A percentile compares a stretch with the other conserved stretches of the same genome.
Conservation (phyloP, 2,329 filamentous ascomycete species). For the Venturia oleaginea region DNA sequence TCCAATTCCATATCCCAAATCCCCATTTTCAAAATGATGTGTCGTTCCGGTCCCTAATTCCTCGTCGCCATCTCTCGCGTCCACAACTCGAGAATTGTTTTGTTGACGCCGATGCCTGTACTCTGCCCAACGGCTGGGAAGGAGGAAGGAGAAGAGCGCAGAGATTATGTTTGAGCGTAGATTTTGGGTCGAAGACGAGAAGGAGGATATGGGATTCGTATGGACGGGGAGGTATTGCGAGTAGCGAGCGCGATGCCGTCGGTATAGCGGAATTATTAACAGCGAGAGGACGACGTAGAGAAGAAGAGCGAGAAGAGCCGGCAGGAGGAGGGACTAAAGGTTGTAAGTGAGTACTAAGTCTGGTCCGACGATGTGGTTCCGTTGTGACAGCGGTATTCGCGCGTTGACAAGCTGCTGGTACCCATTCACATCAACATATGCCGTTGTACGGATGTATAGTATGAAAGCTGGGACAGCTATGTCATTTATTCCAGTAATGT, state of each 20-base stretch:
- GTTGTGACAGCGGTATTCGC: background rate
- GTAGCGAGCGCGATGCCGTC: constrained; percentile 36
- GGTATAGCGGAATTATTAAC: constrained; percentile 35
- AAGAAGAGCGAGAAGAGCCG: constrained; percentile 33
- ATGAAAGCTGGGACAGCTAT: background rate
- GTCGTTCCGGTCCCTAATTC: constrained; percentile 25
- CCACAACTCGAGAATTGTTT: constrained; percentile 5
- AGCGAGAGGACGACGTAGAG: constrained; percentile 35
- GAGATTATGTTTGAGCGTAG: constrained; percentile 13
- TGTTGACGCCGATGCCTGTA: constrained; percentile 3
- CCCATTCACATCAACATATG: background rate
- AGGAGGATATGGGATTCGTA: constrained; percentile 16
- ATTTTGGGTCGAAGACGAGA: constrained; percentile 19
- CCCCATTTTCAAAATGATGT: constrained; percentile 33
- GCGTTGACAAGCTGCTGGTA: background rate
- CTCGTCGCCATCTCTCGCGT: constrained; percentile 16
- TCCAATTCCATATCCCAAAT: constrained; percentile 39
- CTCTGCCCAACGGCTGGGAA: constrained; percentile 11
- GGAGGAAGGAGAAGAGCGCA: constrained; percentile 6
- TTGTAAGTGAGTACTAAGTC: background rate
- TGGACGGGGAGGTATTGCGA: constrained; percentile 28
- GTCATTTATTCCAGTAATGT: background rate
- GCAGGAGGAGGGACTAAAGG: constrained; percentile 34
- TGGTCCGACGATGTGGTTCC: background rate
- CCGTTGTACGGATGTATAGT: background rate